Percentiles rank a stretch among this genome's conserved stretches.
Conservation (phyloP, 257 asterid species). For the Capsicum chinense region DNA sequence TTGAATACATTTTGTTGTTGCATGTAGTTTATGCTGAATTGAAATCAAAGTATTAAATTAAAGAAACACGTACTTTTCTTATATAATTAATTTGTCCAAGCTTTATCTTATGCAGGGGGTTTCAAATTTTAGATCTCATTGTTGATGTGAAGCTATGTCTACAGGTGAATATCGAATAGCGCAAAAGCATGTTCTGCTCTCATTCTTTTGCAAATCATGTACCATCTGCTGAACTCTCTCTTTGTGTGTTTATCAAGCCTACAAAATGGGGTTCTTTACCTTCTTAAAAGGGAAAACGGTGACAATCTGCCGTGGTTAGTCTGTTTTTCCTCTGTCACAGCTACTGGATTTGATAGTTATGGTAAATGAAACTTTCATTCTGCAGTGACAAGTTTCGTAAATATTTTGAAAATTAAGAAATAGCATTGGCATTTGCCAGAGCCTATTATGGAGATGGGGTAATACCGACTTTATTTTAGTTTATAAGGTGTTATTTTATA, state of each 20-base stretch:
- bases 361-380: too few species aligned
- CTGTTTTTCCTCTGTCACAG: neutral
- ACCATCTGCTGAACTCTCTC: conserved; percentile 1
- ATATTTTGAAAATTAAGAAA: too few species aligned
- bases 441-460: too few species aligned
- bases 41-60: too few species aligned
- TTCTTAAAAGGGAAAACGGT: neutral
- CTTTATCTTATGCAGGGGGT: conserved; percentile 62
- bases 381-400: too few species aligned
- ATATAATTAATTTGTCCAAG: neutral
- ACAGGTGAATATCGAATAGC: conserved; percentile 57
- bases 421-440: too few species aligned
- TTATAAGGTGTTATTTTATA: too few species aligned
- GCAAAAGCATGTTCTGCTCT: neutral
- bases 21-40: too few species aligned
- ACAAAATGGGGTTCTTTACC: neutral
- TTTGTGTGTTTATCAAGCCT: neutral
- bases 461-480: too few species aligned
- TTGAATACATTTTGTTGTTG: too few species aligned
- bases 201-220: neutral
- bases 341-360: neutral
- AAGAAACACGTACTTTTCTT: neutral
- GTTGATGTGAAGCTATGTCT: conserved; percentile 86
- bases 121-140: conserved; percentile 85
- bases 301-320: neutral